Conservation (phyloP, 1,139 yeast species). For the Suhomyces anneliseae region DNA sequence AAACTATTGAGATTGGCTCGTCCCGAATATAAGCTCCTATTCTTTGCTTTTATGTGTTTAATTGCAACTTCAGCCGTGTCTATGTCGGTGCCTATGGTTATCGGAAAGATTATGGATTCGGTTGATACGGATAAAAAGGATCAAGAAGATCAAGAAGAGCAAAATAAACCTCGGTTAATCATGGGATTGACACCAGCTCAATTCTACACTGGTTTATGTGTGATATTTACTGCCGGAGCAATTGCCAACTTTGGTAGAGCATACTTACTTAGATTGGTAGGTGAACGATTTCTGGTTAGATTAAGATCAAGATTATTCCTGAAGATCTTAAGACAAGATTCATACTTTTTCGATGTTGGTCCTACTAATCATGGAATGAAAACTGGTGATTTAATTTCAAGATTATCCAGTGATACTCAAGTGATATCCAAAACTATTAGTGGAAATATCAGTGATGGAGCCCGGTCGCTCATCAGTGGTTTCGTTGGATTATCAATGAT, state of each 20-base stretch:
- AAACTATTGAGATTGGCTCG: constrained; percentile 33
- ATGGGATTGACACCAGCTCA: constrained; percentile 35
- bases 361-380: constrained; percentile 51
- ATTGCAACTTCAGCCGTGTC: constrained; percentile 50
- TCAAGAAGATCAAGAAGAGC: neutral
- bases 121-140: constrained; percentile 12
- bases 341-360: constrained; percentile 88
- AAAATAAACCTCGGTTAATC: constrained; percentile 13
- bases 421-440: constrained; percentile 86
- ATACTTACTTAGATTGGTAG: constrained; percentile 68
- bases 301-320: constrained; percentile 75
- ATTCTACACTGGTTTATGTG: constrained; percentile 38
- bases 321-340: constrained; percentile 79
- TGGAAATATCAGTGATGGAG: constrained; percentile 88
- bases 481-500: constrained; percentile 80
- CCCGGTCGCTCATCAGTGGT: constrained; percentile 77
- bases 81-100: constrained; percentile 77
- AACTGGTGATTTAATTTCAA: constrained; percentile 89
- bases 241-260: constrained; percentile 79
- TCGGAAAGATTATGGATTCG: constrained; percentile 64
- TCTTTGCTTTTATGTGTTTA: constrained; percentile 60
- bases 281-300: constrained; percentile 85
- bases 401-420: constrained; percentile 86
- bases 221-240: constrained; percentile 67
- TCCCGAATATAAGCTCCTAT: constrained; percentile 36